A percentile compares a stretch with the other conserved stretches of the same genome.
Conservation (phyloP, 2,329 filamentous ascomycete genomes). For the Talaromyces albobiverticillius region DNA sequence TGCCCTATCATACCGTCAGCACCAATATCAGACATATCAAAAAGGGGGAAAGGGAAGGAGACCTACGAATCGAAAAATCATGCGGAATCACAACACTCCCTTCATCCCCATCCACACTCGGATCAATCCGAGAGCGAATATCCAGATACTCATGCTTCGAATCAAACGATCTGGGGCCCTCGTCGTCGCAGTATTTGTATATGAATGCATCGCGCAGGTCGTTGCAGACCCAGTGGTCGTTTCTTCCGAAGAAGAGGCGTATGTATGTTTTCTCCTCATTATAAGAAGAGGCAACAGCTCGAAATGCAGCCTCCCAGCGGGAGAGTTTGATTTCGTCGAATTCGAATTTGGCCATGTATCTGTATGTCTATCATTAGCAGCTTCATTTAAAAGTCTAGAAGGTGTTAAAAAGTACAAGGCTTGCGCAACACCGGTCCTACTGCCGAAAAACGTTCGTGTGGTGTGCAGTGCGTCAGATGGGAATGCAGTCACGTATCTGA, state of each 20-base stretch:
- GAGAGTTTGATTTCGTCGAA: constrained; percentile 8
- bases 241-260: constrained; percentile 13
- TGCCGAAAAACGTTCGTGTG: constrained; percentile 6
- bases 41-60: not conserved
- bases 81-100: constrained; percentile 16
- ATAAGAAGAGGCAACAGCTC: not conserved
- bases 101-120: constrained; percentile 14
- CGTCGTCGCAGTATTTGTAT: constrained; percentile 7
- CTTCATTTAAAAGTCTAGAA: not conserved
- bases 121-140: constrained; percentile 10
- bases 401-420: constrained; percentile 8
- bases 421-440: constrained; percentile 12
- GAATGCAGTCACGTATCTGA: constrained; percentile 7
- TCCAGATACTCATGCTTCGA: not conserved
- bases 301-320: constrained; percentile 11
- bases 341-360: constrained; percentile 6
- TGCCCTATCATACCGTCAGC: constrained; percentile 3
- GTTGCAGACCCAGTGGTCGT: constrained; percentile 13
- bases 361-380: not conserved
- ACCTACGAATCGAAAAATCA: constrained; percentile 17
- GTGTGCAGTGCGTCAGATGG: constrained; percentile 10
- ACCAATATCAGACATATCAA: not conserved
- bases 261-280: not conserved
- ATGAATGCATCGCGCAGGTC: constrained; percentile 12
- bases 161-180: not conserved